A percentile compares a stretch with the other conserved stretches of the same genome.
phyloP scores from a whole-genome alignment of 2,329 filamentous ascomycete genomes.

The Lasiodiplodia sp. region DNA sequence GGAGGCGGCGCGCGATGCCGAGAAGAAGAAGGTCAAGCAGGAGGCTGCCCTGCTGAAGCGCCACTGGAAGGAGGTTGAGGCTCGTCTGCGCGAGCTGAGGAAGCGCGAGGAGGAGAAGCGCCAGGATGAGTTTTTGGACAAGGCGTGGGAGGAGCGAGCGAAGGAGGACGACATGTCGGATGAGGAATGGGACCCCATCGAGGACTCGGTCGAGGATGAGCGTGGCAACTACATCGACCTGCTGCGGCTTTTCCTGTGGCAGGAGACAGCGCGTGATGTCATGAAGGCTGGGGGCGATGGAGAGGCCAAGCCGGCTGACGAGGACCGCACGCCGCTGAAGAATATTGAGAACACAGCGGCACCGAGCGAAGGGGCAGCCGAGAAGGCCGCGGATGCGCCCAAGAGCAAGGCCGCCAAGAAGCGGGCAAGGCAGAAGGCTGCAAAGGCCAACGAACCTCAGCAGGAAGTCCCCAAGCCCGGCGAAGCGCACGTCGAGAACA shows the following conservation, averaged over 20 bases:
- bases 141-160: slow-evolving; percentile 52
- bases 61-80: slow-evolving; percentile 54
- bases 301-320: slow-evolving; percentile 33
- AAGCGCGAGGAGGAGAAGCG: slow-evolving; percentile 52
- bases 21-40: slow-evolving; percentile 58
- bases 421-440: slow-evolving; percentile 43
- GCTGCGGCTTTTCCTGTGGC: slow-evolving; percentile 57
- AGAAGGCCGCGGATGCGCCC: neutral
- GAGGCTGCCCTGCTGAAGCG: slow-evolving; percentile 58
- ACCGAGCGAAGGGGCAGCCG: neutral
- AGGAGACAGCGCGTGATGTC: slow-evolving; percentile 34
- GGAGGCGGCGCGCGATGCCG: slow-evolving; percentile 55
- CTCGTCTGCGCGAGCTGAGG: slow-evolving; percentile 49
- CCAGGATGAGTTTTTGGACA: slow-evolving; percentile 55
- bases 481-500: slow-evolving; percentile 54
- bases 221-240: slow-evolving; percentile 54
- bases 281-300: slow-evolving; percentile 5
- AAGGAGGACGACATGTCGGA: slow-evolving; percentile 48
- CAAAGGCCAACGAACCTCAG: slow-evolving; percentile 34
- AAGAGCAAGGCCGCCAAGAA: slow-evolving; percentile 42
- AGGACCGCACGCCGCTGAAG: slow-evolving; percentile 35
- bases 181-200: slow-evolving; percentile 58
- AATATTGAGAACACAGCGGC: neutral
- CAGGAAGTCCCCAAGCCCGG: slow-evolving; percentile 39
- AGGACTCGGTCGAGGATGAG: slow-evolving; percentile 56